These are phyloP conservation scores for Russula olivacea DNA, from an alignment of 768 basidiomycete genomes.

Conservation along the genomic window DNA sequence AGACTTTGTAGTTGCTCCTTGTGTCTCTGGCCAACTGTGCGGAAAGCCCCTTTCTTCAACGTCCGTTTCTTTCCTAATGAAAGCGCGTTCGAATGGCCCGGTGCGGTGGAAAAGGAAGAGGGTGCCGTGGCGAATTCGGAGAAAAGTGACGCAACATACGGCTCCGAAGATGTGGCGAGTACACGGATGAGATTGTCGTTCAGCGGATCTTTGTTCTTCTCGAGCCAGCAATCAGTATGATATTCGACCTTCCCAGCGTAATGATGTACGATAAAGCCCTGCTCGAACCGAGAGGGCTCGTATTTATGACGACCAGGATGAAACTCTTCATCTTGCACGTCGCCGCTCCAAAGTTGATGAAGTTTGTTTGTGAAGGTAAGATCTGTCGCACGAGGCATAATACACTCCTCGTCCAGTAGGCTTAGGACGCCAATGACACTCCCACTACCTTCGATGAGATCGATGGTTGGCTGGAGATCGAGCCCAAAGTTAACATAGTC, in stretches of 20 bases:
- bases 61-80: conserved; percentile 57
- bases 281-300: conserved; percentile 79
- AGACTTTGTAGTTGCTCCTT: conserved; percentile 91
- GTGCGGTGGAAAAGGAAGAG: conserved; percentile 34
- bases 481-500: conserved; percentile 97
- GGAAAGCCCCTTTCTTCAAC: conserved; percentile 93
- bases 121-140: conserved; percentile 61
- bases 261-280: conserved; percentile 92
- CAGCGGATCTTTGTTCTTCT: conserved; percentile 99
- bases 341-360: conserved; percentile 64
- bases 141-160: conserved; percentile 78
- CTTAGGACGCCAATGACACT: conserved; percentile 82
- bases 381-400: conserved; percentile 99
- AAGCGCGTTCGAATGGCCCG: conserved; percentile 40
- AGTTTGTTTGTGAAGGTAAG: conserved; percentile 92
- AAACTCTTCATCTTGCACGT: conserved; percentile 40
- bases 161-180: conserved; percentile 74
- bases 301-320: conserved; percentile 84
- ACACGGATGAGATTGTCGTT: conserved; percentile 94
- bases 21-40: conserved; percentile 92
- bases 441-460: conserved; percentile 82
- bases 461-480: conserved; percentile 96
- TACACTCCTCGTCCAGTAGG: conserved; percentile 94
- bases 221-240: conserved; percentile 91
- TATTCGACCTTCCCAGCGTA: conserved; percentile 98